Conservation (phyloP, 2,329 filamentous ascomycete species). For the Apiospora aurea region DNA sequence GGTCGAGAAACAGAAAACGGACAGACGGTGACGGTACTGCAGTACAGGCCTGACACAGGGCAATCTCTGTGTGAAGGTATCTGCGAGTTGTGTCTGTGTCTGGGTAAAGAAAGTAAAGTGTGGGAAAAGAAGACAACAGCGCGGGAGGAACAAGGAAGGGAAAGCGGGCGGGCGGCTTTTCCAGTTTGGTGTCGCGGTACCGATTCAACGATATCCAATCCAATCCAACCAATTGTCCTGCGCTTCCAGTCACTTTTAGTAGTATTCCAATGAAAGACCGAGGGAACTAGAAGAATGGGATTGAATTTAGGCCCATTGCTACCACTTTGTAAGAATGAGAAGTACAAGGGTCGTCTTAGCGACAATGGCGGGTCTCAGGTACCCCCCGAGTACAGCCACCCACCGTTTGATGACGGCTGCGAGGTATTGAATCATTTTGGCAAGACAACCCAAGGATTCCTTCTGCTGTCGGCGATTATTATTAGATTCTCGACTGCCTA, state of each 20-base stretch:
- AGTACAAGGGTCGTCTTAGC: constrained; percentile 23
- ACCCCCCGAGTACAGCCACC: constrained; percentile 24
- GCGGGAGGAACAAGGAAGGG: constrained; percentile 20
- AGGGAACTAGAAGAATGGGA: constrained; percentile 22
- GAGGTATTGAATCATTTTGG: constrained; percentile 3
- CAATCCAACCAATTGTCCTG: constrained; percentile 21
- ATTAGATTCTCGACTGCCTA: constrained; percentile 17
- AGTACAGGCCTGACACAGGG: constrained; percentile 21
- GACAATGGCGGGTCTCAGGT: constrained; percentile 22
- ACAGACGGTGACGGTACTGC: constrained; percentile 18
- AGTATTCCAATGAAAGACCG: constrained; percentile 20
- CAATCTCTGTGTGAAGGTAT: constrained; percentile 21
- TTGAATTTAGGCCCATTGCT: constrained; percentile 19
- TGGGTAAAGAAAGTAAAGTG: constrained; percentile 15
- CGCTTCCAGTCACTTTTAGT: constrained; percentile 21
- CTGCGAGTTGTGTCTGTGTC: constrained; percentile 21
- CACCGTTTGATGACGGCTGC: constrained; percentile 7
- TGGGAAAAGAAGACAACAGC: constrained; percentile 18
- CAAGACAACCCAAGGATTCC: constrained; percentile 21
- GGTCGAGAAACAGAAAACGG: constrained; percentile 13
- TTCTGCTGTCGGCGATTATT: constrained; percentile 5
- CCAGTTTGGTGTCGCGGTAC: constrained; percentile 20
- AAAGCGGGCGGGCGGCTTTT: constrained; percentile 22
- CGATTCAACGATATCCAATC: constrained; percentile 22
- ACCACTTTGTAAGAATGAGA: constrained; percentile 11